Base-by-base conservation (phyloP, 2,329 filamentous ascomycete species). In the Coccinonectria pachysandricola region DNA sequence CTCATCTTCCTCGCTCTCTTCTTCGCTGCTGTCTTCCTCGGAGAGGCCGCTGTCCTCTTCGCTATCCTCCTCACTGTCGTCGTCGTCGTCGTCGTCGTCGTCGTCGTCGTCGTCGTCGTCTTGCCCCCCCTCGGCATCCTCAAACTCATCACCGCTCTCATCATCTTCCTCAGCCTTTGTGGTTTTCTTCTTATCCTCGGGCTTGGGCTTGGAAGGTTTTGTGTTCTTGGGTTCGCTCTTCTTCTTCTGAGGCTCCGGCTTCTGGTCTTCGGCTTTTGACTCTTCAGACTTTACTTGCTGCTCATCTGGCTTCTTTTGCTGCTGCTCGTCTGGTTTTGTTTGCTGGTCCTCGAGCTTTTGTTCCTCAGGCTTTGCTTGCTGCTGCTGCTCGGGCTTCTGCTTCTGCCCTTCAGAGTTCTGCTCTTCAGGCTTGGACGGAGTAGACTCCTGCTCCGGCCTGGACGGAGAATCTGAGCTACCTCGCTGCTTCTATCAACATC, bases 1-100 rank as follows among this genome's bases (percentile, higher is more conserved):
- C 12, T 48, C 45, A n/a, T 43, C 40, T 5, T 42, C 35, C 4
- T 41, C 41, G 20, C 6, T 33, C 25, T n/a, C n/a, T n/a, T n/a
- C n/a, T n/a, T n/a, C n/a, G n/a, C n/a, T n/a, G n/a, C n/a, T n/a
- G n/a, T 45, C 43, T 1, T 42, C 39, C 7, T 46, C 43, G 0
- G 29, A 34, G n/a, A n/a, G n/a, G n/a, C n/a, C n/a, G n/a, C n/a
- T n/a, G n/a, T n/a, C n/a, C 24, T 43, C 42, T 1, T 35, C 26
- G 3, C 32, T 30, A 2, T 28, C 28, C 10, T 27, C 35, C 15
- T 45, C 39, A 15, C 25, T 27, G 4, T 38, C 32, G 8, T 38
- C 32, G 15, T 42, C 23, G 8, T 33, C 25, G 5, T 27, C 23
- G 9, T 31, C 28, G 7, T 30, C 21, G 8, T 29, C 31, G 1